Conservation (phyloP, 495 filamentous ascomycete species). For the Viridothelium virens region DNA sequence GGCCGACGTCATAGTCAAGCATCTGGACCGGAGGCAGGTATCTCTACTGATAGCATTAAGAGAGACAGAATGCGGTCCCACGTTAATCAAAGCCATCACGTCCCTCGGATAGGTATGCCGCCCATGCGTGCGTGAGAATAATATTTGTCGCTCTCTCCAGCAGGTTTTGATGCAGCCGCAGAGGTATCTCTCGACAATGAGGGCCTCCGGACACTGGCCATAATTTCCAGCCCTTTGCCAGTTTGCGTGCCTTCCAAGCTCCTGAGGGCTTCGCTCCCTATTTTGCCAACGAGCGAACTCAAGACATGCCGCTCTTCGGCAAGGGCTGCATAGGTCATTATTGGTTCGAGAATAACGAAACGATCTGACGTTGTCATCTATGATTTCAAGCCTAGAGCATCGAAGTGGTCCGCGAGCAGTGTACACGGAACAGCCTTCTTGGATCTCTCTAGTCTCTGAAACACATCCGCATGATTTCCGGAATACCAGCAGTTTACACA, state of each 20-base stretch:
- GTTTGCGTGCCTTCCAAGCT: neutral
- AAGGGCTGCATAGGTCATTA: neutral
- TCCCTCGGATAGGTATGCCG: too few relatives aligned
- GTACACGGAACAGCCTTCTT: neutral
- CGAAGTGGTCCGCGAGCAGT: neutral
- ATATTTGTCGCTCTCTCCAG: too few relatives aligned
- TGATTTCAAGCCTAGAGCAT: neutral
- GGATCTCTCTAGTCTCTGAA: neutral
- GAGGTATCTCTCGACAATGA: neutral
- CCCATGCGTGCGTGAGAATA: too few relatives aligned
- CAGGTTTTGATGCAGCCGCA: neutral
- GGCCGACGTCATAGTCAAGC: too few relatives aligned
- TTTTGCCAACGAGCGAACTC: neutral
- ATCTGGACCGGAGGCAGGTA: too few relatives aligned
- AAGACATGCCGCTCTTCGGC: neutral
- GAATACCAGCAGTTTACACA: neutral
- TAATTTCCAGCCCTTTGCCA: neutral
- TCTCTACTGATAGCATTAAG: too few relatives aligned
- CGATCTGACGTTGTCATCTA: neutral
- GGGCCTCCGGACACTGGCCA: neutral
- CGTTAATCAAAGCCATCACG: too few relatives aligned
- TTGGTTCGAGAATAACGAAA: neutral
- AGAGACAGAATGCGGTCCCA: too few relatives aligned
- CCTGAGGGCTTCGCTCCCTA: neutral
- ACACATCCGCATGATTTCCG: neutral